Evolutionary conservation across 148 eudicot species (phyloP), one percentile per base, ranked within the genome.

Genomic region (Rhododendron ovatum): DNA sequence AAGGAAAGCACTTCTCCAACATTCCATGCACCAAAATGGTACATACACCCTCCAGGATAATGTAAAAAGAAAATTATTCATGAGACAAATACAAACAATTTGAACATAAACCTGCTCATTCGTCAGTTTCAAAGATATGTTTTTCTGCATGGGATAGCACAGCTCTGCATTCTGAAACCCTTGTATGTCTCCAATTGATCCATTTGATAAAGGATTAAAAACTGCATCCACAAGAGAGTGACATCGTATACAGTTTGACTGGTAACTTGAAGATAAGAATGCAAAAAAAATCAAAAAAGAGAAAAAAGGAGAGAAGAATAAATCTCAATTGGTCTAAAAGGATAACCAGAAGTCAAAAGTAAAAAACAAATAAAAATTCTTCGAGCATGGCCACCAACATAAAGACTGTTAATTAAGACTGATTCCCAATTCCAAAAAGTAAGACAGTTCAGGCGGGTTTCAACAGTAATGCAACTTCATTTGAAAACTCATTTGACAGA

Each of bases 111-210:
- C 99, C 98, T 95, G 95, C 85, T 95, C 99, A 84, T 91, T 97
- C 18, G 96, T 93, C 86, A 92, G 83, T 84, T 75, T 90, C 89
- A 97, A 39, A 47, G 88, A 63, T 48, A 95, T 80, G 35, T 86
- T 91, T 88, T 90, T 93, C 92, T 92, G 94, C 95, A 97, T 89
- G 74, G 93, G 95, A 91, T 93, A 94, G 89, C 99, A 97, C 61
- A 86, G 86, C 89, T 95, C 98, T 45, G 78, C 90, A 63, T 89
- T 91, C 82, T 91, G 93, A 74, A 87, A 87, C 78, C 87, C 91
- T 87, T 89, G 90, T 26, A 84, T 76, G 83, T 89, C 90, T 83
- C 88, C 92, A 88, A 92, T 84, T 47, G 95, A 92, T 80, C 86
- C 94, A 89, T 97, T 93, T 55, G 94, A 89, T 30, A 93, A 86